A percentile compares a stretch with the other conserved stretches of the same genome.
Evolutionary conservation across 2,329 filamentous ascomycete species (phyloP).

Genomic region (Geoglossum cookeanum): DNA sequence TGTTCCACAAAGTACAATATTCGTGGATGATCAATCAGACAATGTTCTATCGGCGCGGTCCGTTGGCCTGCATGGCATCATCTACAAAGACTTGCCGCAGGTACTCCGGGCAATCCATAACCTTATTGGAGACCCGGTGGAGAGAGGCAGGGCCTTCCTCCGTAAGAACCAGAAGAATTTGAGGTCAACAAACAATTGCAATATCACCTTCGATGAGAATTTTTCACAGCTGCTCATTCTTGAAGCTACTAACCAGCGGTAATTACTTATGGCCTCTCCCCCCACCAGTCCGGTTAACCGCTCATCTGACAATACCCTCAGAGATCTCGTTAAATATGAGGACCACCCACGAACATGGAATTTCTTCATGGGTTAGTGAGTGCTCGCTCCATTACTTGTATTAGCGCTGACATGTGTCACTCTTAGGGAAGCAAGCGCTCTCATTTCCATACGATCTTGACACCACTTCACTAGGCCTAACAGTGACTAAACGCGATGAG

Average conservation of each 20-base stretch:
- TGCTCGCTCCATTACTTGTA: slow-evolving; percentile 2
- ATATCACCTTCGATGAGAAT: slow-evolving; percentile 13
- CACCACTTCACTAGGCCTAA: slow-evolving; percentile 17
- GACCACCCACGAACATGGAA: slow-evolving; percentile 11
- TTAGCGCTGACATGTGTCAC: not conserved
- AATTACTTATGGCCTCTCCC: not conserved
- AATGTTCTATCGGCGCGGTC: slow-evolving; percentile 13
- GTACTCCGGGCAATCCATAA: slow-evolving; percentile 7
- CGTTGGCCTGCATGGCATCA: slow-evolving; percentile 16
- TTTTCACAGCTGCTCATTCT: slow-evolving; percentile 16
- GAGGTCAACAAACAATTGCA: slow-evolving; percentile 11
- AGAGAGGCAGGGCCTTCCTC: slow-evolving; percentile 12
- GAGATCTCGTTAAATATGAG: slow-evolving; percentile 6
- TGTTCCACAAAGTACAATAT: slow-evolving; percentile 10
- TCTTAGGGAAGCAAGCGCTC: not conserved
- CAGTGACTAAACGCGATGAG: slow-evolving; percentile 11
- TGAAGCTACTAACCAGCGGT: slow-evolving; percentile 11
- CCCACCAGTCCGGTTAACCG: not conserved
- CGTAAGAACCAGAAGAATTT: slow-evolving; percentile 9
- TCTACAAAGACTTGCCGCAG: slow-evolving; percentile 9
- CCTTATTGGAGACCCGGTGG: slow-evolving; percentile 11
- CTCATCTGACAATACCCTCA: not conserved
- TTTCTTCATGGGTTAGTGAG: slow-evolving; percentile 12
- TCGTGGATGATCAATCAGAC: slow-evolving; percentile 17
- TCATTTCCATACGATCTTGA: slow-evolving; percentile 19